Evolutionary conservation across 2,329 filamentous ascomycete genomes (phyloP).

Genomic region (Calonectria multiphialidica): DNA sequence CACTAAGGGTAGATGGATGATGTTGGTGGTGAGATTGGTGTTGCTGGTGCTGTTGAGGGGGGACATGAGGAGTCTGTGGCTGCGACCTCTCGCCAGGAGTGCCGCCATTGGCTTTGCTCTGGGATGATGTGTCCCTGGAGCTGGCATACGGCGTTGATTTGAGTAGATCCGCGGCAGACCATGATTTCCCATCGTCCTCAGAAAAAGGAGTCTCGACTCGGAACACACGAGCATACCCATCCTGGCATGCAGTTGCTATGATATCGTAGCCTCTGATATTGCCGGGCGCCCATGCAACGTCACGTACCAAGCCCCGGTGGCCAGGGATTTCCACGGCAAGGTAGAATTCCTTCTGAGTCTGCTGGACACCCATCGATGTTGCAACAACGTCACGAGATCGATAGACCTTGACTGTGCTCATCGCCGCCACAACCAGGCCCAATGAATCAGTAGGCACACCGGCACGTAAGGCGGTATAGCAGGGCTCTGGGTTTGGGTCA

Average conservation of each 20-base stretch:
- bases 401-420: conserved; percentile 87
- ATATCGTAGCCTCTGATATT: conserved; percentile 92
- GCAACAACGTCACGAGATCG: conserved; percentile 74
- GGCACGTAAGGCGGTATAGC: conserved; percentile 81
- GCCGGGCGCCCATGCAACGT: conserved; percentile 92
- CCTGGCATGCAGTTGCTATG: conserved; percentile 92
- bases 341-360: conserved; percentile 83
- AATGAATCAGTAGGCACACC: conserved; percentile 86
- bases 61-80: conserved; percentile 40
- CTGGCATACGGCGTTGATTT: conserved; percentile 47
- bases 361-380: conserved; percentile 63
- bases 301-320: conserved; percentile 83
- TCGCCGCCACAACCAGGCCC: conserved; percentile 85
- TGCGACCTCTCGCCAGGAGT: conserved; percentile 33
- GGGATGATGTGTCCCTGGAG: conserved; percentile 42
- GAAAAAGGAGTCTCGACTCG: conserved; percentile 74
- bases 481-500: conserved; percentile 87
- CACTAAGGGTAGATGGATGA: conserved; percentile 61
- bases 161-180: conserved; percentile 60
- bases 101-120: conserved; percentile 47
- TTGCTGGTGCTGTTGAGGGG: conserved; percentile 37
- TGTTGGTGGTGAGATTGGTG: conserved; percentile 48
- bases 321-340: conserved; percentile 81
- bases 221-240: conserved; percentile 91
- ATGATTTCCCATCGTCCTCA: conserved; percentile 61